Base-by-base conservation (phyloP, 2,329 filamentous ascomycete genomes). In the Aspergillus sp. region DNA sequence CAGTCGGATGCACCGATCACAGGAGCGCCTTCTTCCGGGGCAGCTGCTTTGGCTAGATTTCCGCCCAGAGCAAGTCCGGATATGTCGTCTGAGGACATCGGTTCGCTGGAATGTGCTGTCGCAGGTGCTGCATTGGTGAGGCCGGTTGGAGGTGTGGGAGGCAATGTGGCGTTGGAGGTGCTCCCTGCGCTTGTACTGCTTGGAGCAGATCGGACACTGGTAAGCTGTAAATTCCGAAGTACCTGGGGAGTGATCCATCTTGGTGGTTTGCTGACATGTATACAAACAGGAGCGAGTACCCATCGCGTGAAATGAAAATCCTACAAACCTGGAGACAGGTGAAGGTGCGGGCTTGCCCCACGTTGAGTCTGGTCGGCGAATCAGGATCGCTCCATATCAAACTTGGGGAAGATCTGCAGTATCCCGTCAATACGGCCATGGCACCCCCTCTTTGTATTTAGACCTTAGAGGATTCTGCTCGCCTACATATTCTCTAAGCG, bases 61-160 rank as follows among this genome's bases (percentile, higher is more conserved):
- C 8, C 48, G 51, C 41, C 70, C 73, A 41, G 73, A 69, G 60
- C 75, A 77, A 3, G 73, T 74, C 52, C 72, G 66, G 23, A 72
- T 41, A 62, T 79, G 77, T 3, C 76, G 71, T 51, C 73, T 74
- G n/a, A 79, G 67, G 19, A 77, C 73, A 64, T 79, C 76, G 5
- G 73, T 73, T 19, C 77, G 70, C 62, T 77, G 73, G 54, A 79
- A 79, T 0, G 71, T 64, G 5, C 71, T 71, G 31, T 65, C 65
- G 46, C 77, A 79, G 2, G 67, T 60, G 8, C 63, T 59, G 63
- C 76, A 78, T 38, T 66, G 65, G 57, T 76, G 70, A 9, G 75
- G 76, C 3, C 75, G 71, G 31, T 74, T 70, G 2, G 68, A 62
- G 3, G 69, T 72, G 62, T 78, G 76, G 7, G 76, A 71, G 45